Evolutionary conservation across 1,139 yeast species (phyloP).

Genomic region (Suhomyces ambrosiae): DNA sequence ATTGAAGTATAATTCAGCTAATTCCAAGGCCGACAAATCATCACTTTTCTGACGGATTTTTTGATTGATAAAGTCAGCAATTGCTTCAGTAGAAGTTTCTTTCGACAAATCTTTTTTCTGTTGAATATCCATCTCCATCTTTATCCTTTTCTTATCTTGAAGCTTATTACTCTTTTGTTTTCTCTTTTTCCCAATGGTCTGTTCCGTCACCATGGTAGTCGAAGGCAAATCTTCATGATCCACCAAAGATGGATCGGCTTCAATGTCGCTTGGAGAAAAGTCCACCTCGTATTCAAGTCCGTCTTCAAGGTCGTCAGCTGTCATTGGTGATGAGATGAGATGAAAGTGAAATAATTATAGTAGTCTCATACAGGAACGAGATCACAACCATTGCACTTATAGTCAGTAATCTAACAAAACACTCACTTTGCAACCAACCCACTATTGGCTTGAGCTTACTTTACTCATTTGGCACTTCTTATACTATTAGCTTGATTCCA

Average conservation of each 20-base stretch:
- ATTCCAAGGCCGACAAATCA: slow-evolving; percentile 63
- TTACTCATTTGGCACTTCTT: too few species aligned
- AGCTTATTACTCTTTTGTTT: slow-evolving; percentile 36
- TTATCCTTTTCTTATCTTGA: slow-evolving; percentile 55
- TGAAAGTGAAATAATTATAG: slow-evolving; percentile 2
- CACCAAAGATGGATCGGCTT: slow-evolving; percentile 6
- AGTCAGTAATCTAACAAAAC: not conserved
- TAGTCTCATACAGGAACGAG: too few species aligned
- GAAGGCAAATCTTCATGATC: slow-evolving; percentile 7
- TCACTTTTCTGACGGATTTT: slow-evolving; percentile 53
- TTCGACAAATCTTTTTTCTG: slow-evolving; percentile 52
- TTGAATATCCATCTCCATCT: slow-evolving; percentile 59
- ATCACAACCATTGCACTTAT: too few species aligned
- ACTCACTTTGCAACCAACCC: not conserved
- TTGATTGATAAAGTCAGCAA: slow-evolving; percentile 61
- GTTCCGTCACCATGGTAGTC: slow-evolving; percentile 10
- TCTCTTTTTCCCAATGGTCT: slow-evolving; percentile 30
- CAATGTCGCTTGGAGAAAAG: slow-evolving; percentile 16
- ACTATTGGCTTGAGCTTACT: too few species aligned
- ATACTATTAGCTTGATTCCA: too few species aligned
- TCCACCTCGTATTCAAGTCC: slow-evolving; percentile 61
- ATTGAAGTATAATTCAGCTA: slow-evolving; percentile 57
- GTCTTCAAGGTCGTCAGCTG: slow-evolving; percentile 64
- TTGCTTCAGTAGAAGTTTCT: slow-evolving; percentile 51
- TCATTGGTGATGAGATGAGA: slow-evolving; percentile 15